A percentile compares a stretch with the other conserved stretches of the same genome.
Evolutionary conservation across 495 filamentous ascomycete genomes (phyloP).

Genomic region (Hypoxylon intermedium): DNA sequence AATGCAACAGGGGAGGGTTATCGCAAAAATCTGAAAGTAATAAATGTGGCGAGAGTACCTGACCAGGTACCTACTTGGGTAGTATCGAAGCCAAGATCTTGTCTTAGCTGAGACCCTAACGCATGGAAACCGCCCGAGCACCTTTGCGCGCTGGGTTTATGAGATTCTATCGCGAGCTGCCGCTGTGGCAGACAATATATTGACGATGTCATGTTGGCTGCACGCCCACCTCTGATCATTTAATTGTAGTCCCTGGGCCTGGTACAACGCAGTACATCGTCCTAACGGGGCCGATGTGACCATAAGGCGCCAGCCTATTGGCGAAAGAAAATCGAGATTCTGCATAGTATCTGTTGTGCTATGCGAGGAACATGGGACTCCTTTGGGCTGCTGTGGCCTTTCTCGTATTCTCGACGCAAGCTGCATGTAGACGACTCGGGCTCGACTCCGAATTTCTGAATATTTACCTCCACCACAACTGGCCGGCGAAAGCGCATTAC

Average conservation of each 20-base stretch:
- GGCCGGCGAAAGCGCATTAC: not conserved
- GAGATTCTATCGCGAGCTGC: too few relatives aligned
- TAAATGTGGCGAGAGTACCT: constrained; percentile 1
- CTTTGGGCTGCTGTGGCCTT: constrained; percentile 9
- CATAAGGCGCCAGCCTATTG: constrained; percentile 7
- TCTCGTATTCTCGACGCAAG: constrained; percentile 32
- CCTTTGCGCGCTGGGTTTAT: too few relatives aligned
- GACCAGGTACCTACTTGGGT: not conserved
- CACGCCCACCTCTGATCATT: too few relatives aligned
- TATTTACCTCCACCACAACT: constrained; percentile 3
- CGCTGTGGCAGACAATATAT: constrained; percentile 25
- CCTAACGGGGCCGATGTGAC: not conserved
- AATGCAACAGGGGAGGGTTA: constrained; percentile 18
- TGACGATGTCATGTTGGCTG: not conserved
- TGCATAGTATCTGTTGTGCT: constrained; percentile 14
- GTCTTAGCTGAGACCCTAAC: not conserved
- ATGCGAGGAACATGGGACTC: constrained; percentile 1
- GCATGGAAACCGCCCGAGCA: too few relatives aligned
- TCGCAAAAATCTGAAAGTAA: too few relatives aligned
- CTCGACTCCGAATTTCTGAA: constrained; percentile 6
- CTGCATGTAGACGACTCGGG: constrained; percentile 23
- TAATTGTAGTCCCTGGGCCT: too few relatives aligned
- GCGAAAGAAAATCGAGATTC: constrained; percentile 13
- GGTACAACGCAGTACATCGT: constrained; percentile 13
- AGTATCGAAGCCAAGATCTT: constrained; percentile 17